These are phyloP conservation scores for Adenanthera pavonina DNA, from an alignment of 306 rosid species.

Conservation along the genomic window DNA sequence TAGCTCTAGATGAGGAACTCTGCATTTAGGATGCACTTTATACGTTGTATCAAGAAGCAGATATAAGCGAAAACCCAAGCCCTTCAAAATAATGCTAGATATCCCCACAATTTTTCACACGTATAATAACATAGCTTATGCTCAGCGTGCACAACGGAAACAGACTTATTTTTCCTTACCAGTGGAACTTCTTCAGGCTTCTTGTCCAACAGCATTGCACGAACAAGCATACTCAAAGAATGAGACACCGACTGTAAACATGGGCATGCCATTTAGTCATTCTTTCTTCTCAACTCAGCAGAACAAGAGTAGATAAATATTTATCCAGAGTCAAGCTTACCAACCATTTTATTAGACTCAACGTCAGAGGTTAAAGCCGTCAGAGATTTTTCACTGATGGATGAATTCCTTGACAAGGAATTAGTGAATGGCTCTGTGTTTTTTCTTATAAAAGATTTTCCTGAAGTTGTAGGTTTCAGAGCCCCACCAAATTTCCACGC, in stretches of 20 bases:
- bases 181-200: conserved; percentile 90
- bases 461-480: conserved; percentile 59
- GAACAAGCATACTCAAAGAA: conserved; percentile 77
- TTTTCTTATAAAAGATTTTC: conserved; percentile 73
- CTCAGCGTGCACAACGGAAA: not conserved
- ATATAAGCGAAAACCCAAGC: not conserved
- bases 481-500: conserved; percentile 90
- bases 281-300: conserved; percentile 33
- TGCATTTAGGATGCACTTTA: conserved; percentile 33
- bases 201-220: conserved; percentile 73
- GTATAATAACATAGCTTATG: not conserved
- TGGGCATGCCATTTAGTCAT: conserved; percentile 29
- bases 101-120: not conserved
- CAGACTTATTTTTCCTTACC: conserved; percentile 53
- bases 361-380: conserved; percentile 47
- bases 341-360: conserved; percentile 82
- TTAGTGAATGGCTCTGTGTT: conserved; percentile 89
- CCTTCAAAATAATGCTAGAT: conserved; percentile 6
- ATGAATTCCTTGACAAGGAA: conserved; percentile 76
- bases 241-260: conserved; percentile 61
- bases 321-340: conserved; percentile 52
- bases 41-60: conserved; percentile 1
- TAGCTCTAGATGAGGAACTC: conserved; percentile 12
- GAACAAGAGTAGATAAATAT: conserved; percentile 24
- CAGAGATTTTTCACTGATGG: conserved; percentile 61